Conservation (phyloP, 371 early-diverging fungal species). For the Apophysomyces elegans region DNA sequence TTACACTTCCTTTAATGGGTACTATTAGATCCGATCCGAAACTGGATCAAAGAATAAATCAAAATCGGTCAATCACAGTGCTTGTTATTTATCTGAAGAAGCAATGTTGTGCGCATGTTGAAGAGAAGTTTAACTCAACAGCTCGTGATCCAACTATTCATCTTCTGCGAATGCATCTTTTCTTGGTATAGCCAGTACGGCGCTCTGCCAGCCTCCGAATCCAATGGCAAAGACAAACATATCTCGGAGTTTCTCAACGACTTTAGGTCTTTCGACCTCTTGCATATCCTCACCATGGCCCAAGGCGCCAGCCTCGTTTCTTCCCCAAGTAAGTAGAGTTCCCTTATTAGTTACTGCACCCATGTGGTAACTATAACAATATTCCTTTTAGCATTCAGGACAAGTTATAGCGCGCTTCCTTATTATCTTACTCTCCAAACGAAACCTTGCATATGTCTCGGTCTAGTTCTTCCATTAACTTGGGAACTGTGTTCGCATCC, state of each 20-base stretch:
- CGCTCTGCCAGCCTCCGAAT: conserved; percentile 34
- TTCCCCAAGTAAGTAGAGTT: conserved; percentile 47
- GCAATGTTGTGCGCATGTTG: no score
- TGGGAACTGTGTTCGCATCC: conserved; percentile 11
- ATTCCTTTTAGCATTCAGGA: not conserved
- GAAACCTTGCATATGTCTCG: conserved; percentile 32
- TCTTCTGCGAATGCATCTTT: not conserved
- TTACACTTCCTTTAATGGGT: conserved; percentile 8
- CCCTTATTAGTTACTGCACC: conserved; percentile 52
- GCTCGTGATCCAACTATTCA: no score
- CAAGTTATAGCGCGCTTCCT: not conserved
- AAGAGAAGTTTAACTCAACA: no score
- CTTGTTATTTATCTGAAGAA: no score
- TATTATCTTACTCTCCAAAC: conserved; percentile 32
- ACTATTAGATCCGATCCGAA: not conserved
- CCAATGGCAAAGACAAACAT: conserved; percentile 33
- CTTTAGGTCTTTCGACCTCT: conserved; percentile 8
- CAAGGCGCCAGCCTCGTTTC: conserved; percentile 39
- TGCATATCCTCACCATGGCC: conserved; percentile 28
- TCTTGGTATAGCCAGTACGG: conserved; percentile 26
- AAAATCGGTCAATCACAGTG: no score
- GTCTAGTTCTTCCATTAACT: conserved; percentile 10
- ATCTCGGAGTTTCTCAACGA: conserved; percentile 10
- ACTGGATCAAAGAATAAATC: no score
- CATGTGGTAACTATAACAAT: conserved; percentile 38